phyloP scores from a whole-genome alignment of 2,329 filamentous ascomycete genomes.

The Teratosphaeria destructans region DNA sequence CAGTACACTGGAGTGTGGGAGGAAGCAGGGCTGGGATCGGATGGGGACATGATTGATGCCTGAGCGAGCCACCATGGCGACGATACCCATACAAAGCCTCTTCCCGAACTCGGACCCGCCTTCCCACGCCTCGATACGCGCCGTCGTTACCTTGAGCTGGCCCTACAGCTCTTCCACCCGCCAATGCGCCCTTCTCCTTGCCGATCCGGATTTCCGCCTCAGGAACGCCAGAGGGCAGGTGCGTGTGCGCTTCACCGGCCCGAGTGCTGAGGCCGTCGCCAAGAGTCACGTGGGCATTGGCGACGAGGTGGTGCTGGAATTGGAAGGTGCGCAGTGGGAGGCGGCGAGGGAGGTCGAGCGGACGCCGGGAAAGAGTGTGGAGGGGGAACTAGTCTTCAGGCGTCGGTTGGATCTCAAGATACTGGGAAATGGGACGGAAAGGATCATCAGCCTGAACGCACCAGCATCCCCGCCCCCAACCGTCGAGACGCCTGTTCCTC shows the following conservation, averaged over 20 bases:
- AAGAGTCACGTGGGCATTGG: slow-evolving; percentile 63
- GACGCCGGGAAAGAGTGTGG: slow-evolving; percentile 47
- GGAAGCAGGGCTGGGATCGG: background rate
- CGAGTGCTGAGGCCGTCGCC: slow-evolving; percentile 59
- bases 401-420: slow-evolving; percentile 27
- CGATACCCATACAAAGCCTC: slow-evolving; percentile 20
- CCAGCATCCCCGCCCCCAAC: background rate
- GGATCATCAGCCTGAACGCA: slow-evolving; percentile 4
- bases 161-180: slow-evolving; percentile 72
- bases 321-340: slow-evolving; percentile 58
- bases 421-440: slow-evolving; percentile 9
- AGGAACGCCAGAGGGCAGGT: slow-evolving; percentile 71
- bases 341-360: slow-evolving; percentile 42
- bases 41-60: background rate
- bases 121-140: slow-evolving; percentile 41
- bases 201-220: slow-evolving; percentile 73
- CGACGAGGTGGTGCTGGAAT: slow-evolving; percentile 59
- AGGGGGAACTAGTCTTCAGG: slow-evolving; percentile 46
- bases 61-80: background rate
- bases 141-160: slow-evolving; percentile 78
- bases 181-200: slow-evolving; percentile 67
- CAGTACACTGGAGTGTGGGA: background rate
- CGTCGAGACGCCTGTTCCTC: slow-evolving; percentile 3
- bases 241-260: slow-evolving; percentile 62
- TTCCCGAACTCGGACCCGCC: slow-evolving; percentile 15